Evolutionary conservation across 192 early-diverging fungal species (phyloP).

Genomic region (Chytriomyces sp.): DNA sequence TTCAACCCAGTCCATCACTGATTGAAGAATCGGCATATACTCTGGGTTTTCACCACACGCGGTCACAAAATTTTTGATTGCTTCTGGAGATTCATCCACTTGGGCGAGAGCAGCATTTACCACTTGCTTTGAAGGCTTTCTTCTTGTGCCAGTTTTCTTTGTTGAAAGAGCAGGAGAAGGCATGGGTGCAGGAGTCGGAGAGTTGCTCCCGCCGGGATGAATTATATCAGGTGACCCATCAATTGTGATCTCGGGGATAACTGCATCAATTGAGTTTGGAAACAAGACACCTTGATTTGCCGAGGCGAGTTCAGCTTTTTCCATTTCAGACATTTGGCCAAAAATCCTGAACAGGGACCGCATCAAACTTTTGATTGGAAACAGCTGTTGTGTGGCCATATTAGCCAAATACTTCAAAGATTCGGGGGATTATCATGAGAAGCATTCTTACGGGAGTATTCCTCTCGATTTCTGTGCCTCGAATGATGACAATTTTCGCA

Average conservation of each 20-base stretch:
- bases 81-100: slow-evolving; percentile 27
- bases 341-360: slow-evolving; percentile 11
- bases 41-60: slow-evolving; percentile 31
- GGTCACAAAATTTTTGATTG: slow-evolving; percentile 19
- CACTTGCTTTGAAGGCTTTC: slow-evolving; percentile 19
- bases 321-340: neutral
- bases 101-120: neutral
- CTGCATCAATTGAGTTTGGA: neutral
- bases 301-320: slow-evolving; percentile 9
- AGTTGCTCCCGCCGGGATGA: too few relatives aligned
- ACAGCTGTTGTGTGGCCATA: slow-evolving; percentile 3
- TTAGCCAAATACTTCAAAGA: neutral
- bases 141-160: neutral
- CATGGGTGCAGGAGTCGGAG: neutral
- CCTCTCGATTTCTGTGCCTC: slow-evolving; percentile 34
- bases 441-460: slow-evolving; percentile 17
- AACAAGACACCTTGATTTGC: neutral
- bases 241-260: slow-evolving; percentile 15
- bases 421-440: neutral
- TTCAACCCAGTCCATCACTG: slow-evolving; percentile 35
- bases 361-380: slow-evolving; percentile 28
- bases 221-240: neutral
- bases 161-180: neutral
- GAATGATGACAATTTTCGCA: slow-evolving; percentile 26
- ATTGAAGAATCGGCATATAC: neutral